Evolutionary conservation across 768 basidiomycete species (phyloP).

Genomic region (Serendipita sp.): DNA sequence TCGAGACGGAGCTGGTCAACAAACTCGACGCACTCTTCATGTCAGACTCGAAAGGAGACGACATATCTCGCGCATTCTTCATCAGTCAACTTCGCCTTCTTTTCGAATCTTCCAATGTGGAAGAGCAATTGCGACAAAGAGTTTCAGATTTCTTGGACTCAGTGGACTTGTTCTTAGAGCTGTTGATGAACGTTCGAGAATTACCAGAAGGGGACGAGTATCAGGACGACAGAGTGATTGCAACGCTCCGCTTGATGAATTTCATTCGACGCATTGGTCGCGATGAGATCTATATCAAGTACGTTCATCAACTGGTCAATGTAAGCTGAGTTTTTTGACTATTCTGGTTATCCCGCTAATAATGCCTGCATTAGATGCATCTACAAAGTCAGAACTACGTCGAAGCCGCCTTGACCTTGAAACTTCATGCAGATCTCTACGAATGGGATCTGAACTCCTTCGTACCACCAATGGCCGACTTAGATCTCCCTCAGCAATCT

Average conservation of each 20-base stretch:
- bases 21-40: constrained; percentile 85
- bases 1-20: constrained; percentile 85
- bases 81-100: constrained; percentile 75
- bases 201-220: constrained; percentile 89
- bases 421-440: constrained; percentile 85
- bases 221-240: constrained; percentile 86
- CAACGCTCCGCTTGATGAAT: constrained; percentile 82
- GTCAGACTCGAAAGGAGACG: constrained; percentile 81
- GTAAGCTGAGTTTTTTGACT: constrained; percentile 28
- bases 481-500: constrained; percentile 80
- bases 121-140: constrained; percentile 59
- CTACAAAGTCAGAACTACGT: constrained; percentile 79
- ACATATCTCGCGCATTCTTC: constrained; percentile 86
- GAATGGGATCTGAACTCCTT: constrained; percentile 76
- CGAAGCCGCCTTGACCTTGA: constrained; percentile 85
- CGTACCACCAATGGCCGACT: constrained; percentile 75
- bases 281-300: constrained; percentile 90
- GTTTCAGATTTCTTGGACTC: constrained; percentile 76
- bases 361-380: constrained; percentile 45
- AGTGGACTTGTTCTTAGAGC: constrained; percentile 82
- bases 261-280: constrained; percentile 85
- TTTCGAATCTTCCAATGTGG: constrained; percentile 74
- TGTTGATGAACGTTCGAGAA: constrained; percentile 72
- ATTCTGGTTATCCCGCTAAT: neutral
- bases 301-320: constrained; percentile 87